phyloP scores from a whole-genome alignment of 352 stramenopile genomes.

The Phytophthora idaei region DNA sequence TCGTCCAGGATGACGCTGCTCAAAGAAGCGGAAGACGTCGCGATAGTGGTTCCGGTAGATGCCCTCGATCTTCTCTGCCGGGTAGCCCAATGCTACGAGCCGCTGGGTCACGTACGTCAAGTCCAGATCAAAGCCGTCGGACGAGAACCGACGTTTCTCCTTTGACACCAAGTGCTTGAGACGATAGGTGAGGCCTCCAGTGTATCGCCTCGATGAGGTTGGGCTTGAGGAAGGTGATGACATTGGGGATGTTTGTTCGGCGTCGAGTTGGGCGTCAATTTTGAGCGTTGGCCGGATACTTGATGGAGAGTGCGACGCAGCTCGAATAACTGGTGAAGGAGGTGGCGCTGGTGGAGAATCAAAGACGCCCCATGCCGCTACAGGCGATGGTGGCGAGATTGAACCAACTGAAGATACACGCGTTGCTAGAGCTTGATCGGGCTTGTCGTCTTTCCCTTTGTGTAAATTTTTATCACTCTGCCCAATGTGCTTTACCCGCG shows the following conservation, averaged over 20 bases:
- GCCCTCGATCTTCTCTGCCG: conserved; percentile 84
- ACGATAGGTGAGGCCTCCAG: conserved; percentile 44
- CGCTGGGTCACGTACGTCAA: conserved; percentile 90
- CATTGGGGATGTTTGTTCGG: conserved; percentile 17
- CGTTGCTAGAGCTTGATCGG: conserved; percentile 9
- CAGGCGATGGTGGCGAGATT: conserved; percentile 20
- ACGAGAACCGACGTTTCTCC: conserved; percentile 88
- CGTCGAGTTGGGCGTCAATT: conserved; percentile 29
- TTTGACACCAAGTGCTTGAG: conserved; percentile 90
- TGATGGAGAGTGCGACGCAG: conserved; percentile 11
- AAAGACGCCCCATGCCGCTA: conserved; percentile 18
- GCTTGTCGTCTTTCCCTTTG: conserved; percentile 27
- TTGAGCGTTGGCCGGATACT: conserved; percentile 23
- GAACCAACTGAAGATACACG: conserved; percentile 3
- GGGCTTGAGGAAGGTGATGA: conserved; percentile 27
- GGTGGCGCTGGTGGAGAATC: conserved; percentile 17
- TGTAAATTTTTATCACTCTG: conserved; percentile 18
- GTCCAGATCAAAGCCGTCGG: conserved; percentile 92
- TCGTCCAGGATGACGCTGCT: conserved; percentile 70
- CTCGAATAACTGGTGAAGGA: conserved; percentile 18
- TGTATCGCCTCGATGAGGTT: conserved; percentile 26
- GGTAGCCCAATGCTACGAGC: conserved; percentile 91
- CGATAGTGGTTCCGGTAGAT: conserved; percentile 91
- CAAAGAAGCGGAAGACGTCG: conserved; percentile 91
- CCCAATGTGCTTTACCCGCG: conserved; percentile 20